Percentiles rank a stretch among this genome's conserved stretches.
Evolutionary conservation across 495 filamentous ascomycete genomes (phyloP).

Genomic region (Lentithecium fluviatile): DNA sequence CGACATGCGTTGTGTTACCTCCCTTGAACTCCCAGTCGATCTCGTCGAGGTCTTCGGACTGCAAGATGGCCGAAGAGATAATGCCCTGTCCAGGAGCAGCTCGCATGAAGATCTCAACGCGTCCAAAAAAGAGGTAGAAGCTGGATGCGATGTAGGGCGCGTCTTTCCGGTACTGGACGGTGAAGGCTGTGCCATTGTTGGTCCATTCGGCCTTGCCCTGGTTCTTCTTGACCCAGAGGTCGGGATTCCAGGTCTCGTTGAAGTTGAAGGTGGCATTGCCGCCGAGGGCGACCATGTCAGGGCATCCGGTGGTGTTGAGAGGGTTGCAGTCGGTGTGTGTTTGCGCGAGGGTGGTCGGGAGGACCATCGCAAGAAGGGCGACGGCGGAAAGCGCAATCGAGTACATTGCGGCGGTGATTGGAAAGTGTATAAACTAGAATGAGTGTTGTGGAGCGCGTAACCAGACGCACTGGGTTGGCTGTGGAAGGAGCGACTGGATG

Average conservation of each 20-base stretch:
- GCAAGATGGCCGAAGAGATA: constrained; percentile 29
- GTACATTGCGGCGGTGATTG: constrained; percentile 19
- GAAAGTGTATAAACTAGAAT: constrained; percentile 12
- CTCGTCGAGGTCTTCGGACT: constrained; percentile 34
- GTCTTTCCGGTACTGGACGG: constrained; percentile 13
- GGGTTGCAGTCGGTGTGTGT: constrained; percentile 38
- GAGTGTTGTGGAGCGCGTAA: constrained; percentile 30
- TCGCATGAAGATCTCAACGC: constrained; percentile 21
- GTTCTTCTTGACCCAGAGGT: constrained; percentile 31
- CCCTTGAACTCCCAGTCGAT: constrained; percentile 39
- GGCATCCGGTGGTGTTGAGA: constrained; percentile 33
- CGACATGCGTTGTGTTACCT: constrained; percentile 9
- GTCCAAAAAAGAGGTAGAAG: constrained; percentile 34
- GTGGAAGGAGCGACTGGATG: constrained; percentile 22
- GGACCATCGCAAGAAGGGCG: constrained; percentile 20
- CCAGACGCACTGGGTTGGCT: constrained; percentile 24
- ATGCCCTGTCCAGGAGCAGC: constrained; percentile 33
- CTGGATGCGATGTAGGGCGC: constrained; percentile 25
- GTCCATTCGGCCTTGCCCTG: constrained; percentile 18
- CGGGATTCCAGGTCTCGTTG: constrained; percentile 21
- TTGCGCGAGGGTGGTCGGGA: constrained; percentile 33
- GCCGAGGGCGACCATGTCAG: constrained; percentile 31
- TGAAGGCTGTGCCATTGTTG: constrained; percentile 22
- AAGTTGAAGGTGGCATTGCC: constrained; percentile 36
- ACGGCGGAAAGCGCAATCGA: constrained; percentile 15